A percentile compares a stretch with the other conserved stretches of the same genome.
Evolutionary conservation across 257 asterid species (phyloP).

Genomic region (Coffea eugenioides): DNA sequence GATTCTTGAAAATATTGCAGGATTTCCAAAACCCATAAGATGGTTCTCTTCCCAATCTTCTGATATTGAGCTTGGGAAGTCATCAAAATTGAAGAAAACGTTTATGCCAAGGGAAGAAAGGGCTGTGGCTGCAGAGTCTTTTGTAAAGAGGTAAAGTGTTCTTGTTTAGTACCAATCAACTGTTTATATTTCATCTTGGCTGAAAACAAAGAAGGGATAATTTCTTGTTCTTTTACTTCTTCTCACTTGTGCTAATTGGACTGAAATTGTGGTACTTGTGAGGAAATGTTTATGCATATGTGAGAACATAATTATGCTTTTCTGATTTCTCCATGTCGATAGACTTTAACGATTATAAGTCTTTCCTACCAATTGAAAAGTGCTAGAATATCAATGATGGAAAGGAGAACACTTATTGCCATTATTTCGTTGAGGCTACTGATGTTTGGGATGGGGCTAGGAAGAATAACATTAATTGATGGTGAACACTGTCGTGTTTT

Average conservation of each 20-base stretch:
- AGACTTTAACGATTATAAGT: not conserved
- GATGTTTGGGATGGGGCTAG: not conserved
- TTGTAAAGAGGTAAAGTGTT: constrained; percentile 30
- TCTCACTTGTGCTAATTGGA: not conserved
- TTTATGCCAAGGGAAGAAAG: constrained; percentile 25
- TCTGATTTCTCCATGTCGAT: not conserved
- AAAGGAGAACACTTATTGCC: not conserved
- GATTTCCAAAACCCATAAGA: constrained; percentile 29
- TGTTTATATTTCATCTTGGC: not conserved
- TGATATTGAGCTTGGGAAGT: constrained; percentile 20
- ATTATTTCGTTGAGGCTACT: not conserved
- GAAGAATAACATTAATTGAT: not conserved
- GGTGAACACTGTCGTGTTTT: too few species aligned
- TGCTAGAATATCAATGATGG: too few species aligned
- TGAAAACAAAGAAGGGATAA: not conserved
- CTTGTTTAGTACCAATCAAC: not conserved
- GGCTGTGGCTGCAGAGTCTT: constrained; percentile 19
- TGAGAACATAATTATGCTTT: not conserved
- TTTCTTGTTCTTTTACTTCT: not conserved
- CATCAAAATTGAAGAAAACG: constrained; percentile 24
- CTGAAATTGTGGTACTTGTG: not conserved
- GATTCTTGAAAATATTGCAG: constrained; percentile 9
- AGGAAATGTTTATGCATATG: not conserved
- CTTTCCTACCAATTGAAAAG: not conserved
- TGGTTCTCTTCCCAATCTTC: constrained; percentile 21